These are phyloP conservation scores for Mycena amicta DNA, from an alignment of 768 basidiomycete species.

Conservation along the genomic window DNA sequence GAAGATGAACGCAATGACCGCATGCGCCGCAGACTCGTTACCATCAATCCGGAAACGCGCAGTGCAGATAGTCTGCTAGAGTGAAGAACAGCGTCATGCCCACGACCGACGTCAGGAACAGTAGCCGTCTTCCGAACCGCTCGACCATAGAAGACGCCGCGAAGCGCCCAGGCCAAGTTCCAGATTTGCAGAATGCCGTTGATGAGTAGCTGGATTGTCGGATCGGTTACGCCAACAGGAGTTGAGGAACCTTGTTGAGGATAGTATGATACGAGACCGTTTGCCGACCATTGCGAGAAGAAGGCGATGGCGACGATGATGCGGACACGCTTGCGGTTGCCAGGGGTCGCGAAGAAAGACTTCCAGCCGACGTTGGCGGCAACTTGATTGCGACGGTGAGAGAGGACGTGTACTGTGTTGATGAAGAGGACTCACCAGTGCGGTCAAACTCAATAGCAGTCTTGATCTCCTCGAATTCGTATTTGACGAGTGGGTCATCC, in stretches of 20 bases:
- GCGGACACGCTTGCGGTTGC: conserved; percentile 75
- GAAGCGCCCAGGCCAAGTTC: conserved; percentile 70
- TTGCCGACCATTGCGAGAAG: conserved; percentile 88
- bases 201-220: conserved; percentile 72
- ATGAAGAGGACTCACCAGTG: conserved; percentile 27
- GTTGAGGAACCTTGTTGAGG: conserved; percentile 73
- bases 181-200: conserved; percentile 85
- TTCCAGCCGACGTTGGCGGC: conserved; percentile 67
- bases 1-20: conserved; percentile 85
- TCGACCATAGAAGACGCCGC: conserved; percentile 64
- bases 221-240: conserved; percentile 64
- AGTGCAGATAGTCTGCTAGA: conserved; percentile 68
- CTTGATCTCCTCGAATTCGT: conserved; percentile 83
- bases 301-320: conserved; percentile 79
- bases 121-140: conserved; percentile 64
- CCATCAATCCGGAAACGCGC: conserved; percentile 52
- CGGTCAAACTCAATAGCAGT: conserved; percentile 73
- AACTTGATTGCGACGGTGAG: conserved; percentile 30
- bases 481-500: conserved; percentile 66
- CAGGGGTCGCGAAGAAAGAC: conserved; percentile 63
- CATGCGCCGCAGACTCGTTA: conserved; percentile 53
- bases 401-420: neutral
- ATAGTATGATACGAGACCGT: conserved; percentile 85
- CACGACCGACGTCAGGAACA: conserved; percentile 62
- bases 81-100: conserved; percentile 71